Evolutionary conservation across 345 rosid species (phyloP).

Genomic region (Sisymbrium irio): DNA sequence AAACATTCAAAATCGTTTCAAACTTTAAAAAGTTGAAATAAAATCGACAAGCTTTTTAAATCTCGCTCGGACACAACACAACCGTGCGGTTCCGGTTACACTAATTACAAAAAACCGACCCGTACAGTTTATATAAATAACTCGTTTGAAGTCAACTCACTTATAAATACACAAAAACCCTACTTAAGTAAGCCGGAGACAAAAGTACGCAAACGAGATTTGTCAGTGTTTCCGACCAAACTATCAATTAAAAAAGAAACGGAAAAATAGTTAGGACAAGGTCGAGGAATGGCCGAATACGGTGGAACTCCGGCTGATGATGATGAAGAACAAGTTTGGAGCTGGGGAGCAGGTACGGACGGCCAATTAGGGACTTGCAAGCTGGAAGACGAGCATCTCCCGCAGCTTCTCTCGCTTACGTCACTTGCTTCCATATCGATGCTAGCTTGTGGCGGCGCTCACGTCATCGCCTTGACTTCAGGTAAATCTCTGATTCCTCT

Average conservation of each 20-base stretch:
- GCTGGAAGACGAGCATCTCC: conserved; percentile 70
- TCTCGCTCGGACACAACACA: too few species aligned
- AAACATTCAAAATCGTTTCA: too few species aligned
- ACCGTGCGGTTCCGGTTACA: too few species aligned
- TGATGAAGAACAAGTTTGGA: conserved; percentile 53
- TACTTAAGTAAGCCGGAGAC: too few species aligned
- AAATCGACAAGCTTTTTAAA: too few species aligned
- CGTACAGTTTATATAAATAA: neutral
- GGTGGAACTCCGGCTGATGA: neutral
- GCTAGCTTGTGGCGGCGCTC: conserved; percentile 94
- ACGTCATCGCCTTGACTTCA: conserved; percentile 68
- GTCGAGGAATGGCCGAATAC: neutral
- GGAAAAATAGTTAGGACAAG: too few species aligned
- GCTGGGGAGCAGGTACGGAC: conserved; percentile 98
- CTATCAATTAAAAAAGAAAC: too few species aligned
- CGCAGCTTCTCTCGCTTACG: conserved; percentile 60
- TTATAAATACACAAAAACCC: neutral
- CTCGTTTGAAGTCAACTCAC: too few species aligned
- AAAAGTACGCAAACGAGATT: too few species aligned
- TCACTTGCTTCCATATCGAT: conserved; percentile 51
- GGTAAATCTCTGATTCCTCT: conserved; percentile 28
- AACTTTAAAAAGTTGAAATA: too few species aligned
- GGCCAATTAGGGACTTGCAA: conserved; percentile 78
- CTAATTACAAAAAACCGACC: neutral
- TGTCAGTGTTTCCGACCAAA: too few species aligned